A percentile compares a stretch with the other conserved stretches of the same genome.
Evolutionary conservation across 257 asterid genomes (phyloP).

Genomic region (Gardenia jasminoides): DNA sequence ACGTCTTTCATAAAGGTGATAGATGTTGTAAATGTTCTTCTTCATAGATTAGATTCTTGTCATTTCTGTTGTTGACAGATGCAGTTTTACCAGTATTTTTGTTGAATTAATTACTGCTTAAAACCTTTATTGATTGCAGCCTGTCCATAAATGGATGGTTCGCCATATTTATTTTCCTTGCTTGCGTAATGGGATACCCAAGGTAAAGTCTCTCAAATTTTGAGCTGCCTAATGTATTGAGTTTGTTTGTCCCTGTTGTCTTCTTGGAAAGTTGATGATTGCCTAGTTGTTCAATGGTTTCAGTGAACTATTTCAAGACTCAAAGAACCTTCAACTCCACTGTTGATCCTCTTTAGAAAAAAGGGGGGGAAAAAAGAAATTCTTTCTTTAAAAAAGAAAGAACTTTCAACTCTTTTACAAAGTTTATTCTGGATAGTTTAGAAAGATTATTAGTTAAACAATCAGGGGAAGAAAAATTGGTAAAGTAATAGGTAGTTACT

Average conservation of each 20-base stretch:
- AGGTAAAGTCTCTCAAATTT: conserved; percentile 43
- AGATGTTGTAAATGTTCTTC: background rate
- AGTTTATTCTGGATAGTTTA: background rate
- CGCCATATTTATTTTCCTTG: conserved; percentile 95
- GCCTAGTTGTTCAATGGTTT: background rate
- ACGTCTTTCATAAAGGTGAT: background rate
- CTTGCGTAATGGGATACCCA: conserved; percentile 82
- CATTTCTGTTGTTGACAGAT: background rate
- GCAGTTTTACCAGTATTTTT: background rate
- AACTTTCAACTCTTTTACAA: background rate
- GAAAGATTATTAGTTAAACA: too few relatives aligned
- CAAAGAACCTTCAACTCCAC: background rate
- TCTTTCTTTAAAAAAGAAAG: too few relatives aligned
- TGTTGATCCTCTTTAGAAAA: too few relatives aligned
- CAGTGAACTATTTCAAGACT: background rate
- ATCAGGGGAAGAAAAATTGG: too few relatives aligned
- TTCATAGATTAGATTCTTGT: background rate
- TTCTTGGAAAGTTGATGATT: background rate
- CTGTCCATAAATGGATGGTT: conserved; percentile 98
- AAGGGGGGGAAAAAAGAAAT: too few relatives aligned
- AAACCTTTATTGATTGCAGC: conserved; percentile 51
- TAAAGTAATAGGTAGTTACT: too few relatives aligned
- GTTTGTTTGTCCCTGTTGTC: background rate
- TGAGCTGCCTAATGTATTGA: background rate
- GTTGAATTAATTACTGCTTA: background rate